These are phyloP conservation scores for Trichoderma reesei DNA, from an alignment of 495 filamentous ascomycete genomes.

Conservation along the genomic window DNA sequence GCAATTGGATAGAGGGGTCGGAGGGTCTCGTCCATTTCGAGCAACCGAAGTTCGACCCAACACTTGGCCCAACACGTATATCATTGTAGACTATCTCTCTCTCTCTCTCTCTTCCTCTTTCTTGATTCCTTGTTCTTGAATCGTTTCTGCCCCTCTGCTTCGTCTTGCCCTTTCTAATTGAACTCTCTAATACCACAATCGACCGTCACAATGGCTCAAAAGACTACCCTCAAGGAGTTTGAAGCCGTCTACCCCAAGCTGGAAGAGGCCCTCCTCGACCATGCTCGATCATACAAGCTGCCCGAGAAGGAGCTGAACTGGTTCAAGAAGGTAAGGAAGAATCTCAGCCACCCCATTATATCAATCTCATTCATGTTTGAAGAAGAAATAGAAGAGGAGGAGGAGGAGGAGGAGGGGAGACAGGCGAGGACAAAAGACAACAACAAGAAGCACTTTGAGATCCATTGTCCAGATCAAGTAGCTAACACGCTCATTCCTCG, in stretches of 20 bases:
- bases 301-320: slow-evolving; percentile 76
- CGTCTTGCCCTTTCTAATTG: background rate
- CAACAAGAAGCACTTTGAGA: background rate
- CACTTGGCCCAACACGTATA: too few relatives aligned
- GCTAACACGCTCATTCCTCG: slow-evolving; percentile 9
- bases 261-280: slow-evolving; percentile 62
- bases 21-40: background rate
- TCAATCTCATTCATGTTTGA: background rate
- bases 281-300: slow-evolving; percentile 69
- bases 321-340: slow-evolving; percentile 62
- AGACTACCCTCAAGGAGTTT: slow-evolving; percentile 70
- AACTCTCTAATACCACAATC: background rate
- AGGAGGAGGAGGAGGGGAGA: background rate
- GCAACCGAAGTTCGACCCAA: too few relatives aligned
- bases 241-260: slow-evolving; percentile 78
- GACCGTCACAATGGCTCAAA: slow-evolving; percentile 45
- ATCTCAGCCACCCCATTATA: background rate
- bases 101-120: background rate
- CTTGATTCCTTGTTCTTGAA: background rate
- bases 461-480: too few relatives aligned
- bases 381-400: background rate
- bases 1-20: background rate
- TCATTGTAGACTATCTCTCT: too few relatives aligned
- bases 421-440: background rate
- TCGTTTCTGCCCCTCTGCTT: background rate